phyloP scores from a whole-genome alignment of 495 filamentous ascomycete genomes.

The Penicillium manginii region DNA sequence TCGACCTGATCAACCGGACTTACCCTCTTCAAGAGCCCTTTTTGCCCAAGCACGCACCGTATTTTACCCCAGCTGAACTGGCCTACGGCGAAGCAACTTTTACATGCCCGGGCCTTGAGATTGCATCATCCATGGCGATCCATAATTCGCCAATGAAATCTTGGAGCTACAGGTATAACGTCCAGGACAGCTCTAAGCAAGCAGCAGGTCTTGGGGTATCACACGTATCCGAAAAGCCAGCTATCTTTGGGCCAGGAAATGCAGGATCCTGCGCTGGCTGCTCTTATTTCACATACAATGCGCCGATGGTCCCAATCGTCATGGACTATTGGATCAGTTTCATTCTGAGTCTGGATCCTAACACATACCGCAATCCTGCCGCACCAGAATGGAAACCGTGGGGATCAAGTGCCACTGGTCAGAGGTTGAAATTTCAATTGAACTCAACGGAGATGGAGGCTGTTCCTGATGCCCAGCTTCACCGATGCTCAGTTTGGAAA shows the following conservation, averaged over 20 bases:
- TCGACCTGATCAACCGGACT: slow-evolving; percentile 53
- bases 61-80: slow-evolving; percentile 57
- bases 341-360: slow-evolving; percentile 62
- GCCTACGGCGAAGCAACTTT: slow-evolving; percentile 71
- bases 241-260: slow-evolving; percentile 53
- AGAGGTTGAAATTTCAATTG: slow-evolving; percentile 50
- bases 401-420: slow-evolving; percentile 23
- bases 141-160: slow-evolving; percentile 33
- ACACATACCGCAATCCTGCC: slow-evolving; percentile 39
- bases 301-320: slow-evolving; percentile 53
- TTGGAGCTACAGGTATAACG: slow-evolving; percentile 68
- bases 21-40: slow-evolving; percentile 55
- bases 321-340: slow-evolving; percentile 69
- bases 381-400: slow-evolving; percentile 53
- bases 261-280: slow-evolving; percentile 20
- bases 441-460: slow-evolving; percentile 59
- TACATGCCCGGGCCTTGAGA: slow-evolving; percentile 57
- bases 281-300: slow-evolving; percentile 41
- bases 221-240: slow-evolving; percentile 63
- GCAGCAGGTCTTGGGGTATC: slow-evolving; percentile 62
- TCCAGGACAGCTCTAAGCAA: slow-evolving; percentile 50
- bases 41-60: slow-evolving; percentile 42
- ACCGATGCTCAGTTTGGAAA: slow-evolving; percentile 52
- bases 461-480: slow-evolving; percentile 42
- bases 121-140: slow-evolving; percentile 46